phyloP scores from a whole-genome alignment of 345 rosid genomes.

The Raphanus sativus region DNA sequence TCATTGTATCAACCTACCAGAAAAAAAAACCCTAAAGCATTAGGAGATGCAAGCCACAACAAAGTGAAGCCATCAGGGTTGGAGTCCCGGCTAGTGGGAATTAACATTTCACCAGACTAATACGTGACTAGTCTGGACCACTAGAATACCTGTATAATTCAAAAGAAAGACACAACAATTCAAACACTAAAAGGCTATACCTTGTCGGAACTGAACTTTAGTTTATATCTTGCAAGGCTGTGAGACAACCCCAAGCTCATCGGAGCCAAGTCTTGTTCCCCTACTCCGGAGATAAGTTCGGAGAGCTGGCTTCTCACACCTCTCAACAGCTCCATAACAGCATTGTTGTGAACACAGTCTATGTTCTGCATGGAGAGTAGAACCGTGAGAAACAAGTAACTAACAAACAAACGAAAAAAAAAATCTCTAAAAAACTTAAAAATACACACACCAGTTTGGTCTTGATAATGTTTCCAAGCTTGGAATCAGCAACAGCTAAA shows the following conservation, averaged over 20 bases:
- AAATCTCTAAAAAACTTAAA: too few relatives aligned
- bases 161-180: neutral
- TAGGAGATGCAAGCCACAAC: neutral
- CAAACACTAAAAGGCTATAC: neutral
- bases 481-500: neutral
- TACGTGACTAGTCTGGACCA: too few relatives aligned
- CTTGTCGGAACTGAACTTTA: neutral
- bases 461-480: neutral
- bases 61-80: too few relatives aligned
- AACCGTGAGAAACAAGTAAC: neutral
- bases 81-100: too few relatives aligned
- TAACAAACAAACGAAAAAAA: neutral
- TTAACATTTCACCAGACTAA: too few relatives aligned
- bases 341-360: neutral
- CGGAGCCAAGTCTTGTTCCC: neutral
- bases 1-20: neutral
- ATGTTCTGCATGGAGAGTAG: neutral
- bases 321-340: neutral
- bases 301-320: neutral
- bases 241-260: neutral
- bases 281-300: neutral
- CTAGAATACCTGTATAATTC: too few relatives aligned
- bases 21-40: neutral
- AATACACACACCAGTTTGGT: neutral
- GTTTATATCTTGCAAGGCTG: neutral